A percentile compares a stretch with the other conserved stretches of the same genome.
These are phyloP conservation scores for Oryza meridionalis DNA, from an alignment of 176 grass and related monocot genomes.

Conservation along the genomic window DNA sequence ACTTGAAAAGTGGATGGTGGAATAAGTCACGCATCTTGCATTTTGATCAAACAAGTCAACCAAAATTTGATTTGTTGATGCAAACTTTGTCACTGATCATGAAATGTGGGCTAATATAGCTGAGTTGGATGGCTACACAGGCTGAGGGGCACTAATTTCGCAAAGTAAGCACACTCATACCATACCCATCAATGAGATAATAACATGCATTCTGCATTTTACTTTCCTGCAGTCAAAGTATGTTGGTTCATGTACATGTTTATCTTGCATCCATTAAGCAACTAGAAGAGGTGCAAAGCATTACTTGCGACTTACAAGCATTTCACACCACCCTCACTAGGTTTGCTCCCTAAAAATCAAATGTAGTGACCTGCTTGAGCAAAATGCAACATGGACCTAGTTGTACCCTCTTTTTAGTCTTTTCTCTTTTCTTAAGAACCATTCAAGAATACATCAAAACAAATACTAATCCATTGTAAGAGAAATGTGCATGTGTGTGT, in stretches of 20 bases:
- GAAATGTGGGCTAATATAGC: neutral
- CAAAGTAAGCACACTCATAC: neutral
- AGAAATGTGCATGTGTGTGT: constrained; percentile 13
- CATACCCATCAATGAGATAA: neutral
- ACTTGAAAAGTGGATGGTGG: neutral
- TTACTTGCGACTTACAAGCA: neutral
- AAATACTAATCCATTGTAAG: constrained; percentile 11
- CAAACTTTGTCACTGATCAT: neutral
- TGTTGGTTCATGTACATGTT: neutral
- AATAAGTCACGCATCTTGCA: neutral
- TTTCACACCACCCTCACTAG: neutral
- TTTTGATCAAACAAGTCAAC: neutral
- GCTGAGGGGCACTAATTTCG: neutral
- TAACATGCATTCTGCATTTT: neutral
- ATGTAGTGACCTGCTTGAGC: neutral
- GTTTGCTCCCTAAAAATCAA: neutral
- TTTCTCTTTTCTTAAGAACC: neutral
- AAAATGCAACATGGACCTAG: neutral
- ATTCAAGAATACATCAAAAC: constrained; percentile 1
- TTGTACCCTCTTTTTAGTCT: neutral
- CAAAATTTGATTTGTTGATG: neutral
- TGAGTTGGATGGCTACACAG: too few species aligned
- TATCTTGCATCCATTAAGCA: neutral
- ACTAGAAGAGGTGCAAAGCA: neutral
- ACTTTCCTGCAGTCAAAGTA: neutral